These are phyloP conservation scores for Stramenopiles sp. DNA, from an alignment of 352 stramenopile genomes.

Conservation along the genomic window DNA sequence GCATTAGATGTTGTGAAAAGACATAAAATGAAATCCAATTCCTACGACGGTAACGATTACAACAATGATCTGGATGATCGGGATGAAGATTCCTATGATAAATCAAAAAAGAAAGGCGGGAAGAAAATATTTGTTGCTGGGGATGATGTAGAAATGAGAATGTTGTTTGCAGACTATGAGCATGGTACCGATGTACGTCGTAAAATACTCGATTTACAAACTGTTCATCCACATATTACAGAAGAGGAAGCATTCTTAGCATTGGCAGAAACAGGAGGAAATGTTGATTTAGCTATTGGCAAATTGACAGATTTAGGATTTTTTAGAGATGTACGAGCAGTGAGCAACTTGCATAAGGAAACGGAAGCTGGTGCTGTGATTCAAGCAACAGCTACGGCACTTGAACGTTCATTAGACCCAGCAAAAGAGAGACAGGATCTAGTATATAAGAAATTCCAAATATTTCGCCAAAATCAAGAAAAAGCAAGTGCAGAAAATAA, in stretches of 20 bases:
- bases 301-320: neutral
- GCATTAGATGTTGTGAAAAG: too few species aligned
- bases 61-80: too few species aligned
- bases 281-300: neutral
- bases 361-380: neutral
- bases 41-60: too few species aligned
- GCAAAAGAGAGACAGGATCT: neutral
- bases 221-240: neutral
- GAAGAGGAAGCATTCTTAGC: constrained; percentile 3
- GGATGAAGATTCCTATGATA: too few species aligned
- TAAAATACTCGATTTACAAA: neutral
- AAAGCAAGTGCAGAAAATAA: neutral
- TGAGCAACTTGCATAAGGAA: neutral
- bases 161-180: neutral
- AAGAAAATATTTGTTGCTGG: constrained; percentile 7
- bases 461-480: neutral
- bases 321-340: neutral
- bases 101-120: neutral
- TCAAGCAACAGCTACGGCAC: neutral
- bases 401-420: neutral
- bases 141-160: constrained; percentile 1
- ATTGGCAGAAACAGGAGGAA: neutral
- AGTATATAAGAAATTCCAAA: constrained; percentile 4
- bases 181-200: neutral
- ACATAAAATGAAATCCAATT: neutral